Evolutionary conservation across 1,139 yeast genomes (phyloP), one percentile per base, ranked within the genome.

Genomic region (Suhomyces kunorum): DNA sequence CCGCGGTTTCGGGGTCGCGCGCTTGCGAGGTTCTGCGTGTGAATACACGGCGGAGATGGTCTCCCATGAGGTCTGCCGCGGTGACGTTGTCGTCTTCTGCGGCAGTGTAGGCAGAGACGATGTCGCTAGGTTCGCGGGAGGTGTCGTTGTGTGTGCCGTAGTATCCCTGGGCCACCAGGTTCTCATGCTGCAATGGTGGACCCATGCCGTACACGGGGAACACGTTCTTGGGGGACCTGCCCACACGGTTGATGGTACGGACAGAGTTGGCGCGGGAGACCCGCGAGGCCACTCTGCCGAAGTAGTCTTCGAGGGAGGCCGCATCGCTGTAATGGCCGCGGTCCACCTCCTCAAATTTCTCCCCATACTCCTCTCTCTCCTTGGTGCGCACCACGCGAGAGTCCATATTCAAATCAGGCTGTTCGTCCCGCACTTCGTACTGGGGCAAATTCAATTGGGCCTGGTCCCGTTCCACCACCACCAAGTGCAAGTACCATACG

Each of bases 131-230:
- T 2, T 20, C 24, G n/a, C 5, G 8, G 22, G 7, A 20, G 24
- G 24, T 11, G n/a, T 20, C 24, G 24, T 5, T 43, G 12, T 32
- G n/a, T n/a, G n/a, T 8, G 36, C 32, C 28, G 16, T 35, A 31
- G 5, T 36, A 34, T 0, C 71, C 73, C 6, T 63, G 56, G 2
- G 87, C 88, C 41, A 83, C 80, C 0, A 81, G 66, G 34, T 64
- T 63, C 51, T 83, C 90, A 41, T 76, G 65, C 15, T 59, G 60
- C 29, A 76, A 55, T 2, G 90, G 84, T 6, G 68, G 69, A 0
- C 86, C 88, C 90, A 84, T 83, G 2, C 87, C 92, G 49, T 70
- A 69, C 1, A 85, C 89, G 0, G 94, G 94, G 60, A 84, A 85
- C 0, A 83, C 89, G 46, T 87, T 87, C 24, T 76, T 78, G 2